A percentile compares a stretch with the other conserved stretches of the same genome.
Conservation (phyloP, 73 alveolate species). For the Blepharisma japonicum region DNA sequence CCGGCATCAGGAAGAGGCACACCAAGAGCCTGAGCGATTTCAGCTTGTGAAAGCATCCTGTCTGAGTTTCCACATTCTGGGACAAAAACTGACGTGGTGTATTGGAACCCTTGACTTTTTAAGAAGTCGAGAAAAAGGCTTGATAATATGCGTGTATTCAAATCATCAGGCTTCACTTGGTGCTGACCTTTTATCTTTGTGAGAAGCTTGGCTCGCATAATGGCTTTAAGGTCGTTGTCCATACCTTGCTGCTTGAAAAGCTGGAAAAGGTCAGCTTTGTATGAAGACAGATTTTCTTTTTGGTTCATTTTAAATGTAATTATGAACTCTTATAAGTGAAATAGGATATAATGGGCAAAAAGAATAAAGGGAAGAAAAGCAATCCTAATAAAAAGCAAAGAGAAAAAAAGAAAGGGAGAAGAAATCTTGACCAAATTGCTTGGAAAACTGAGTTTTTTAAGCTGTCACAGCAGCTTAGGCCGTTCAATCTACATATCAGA, state of each 20-base stretch:
- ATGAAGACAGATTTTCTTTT: conserved; percentile 10
- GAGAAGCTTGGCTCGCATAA: conserved; percentile 37
- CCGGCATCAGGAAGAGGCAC: conserved; percentile 33
- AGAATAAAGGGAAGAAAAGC: background rate
- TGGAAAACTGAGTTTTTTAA: background rate
- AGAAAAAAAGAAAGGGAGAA: background rate
- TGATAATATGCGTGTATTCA: conserved; percentile 38
- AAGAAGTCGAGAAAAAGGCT: conserved; percentile 56
- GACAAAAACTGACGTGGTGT: conserved; percentile 54
- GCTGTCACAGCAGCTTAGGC: conserved; percentile 17
- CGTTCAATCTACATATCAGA: conserved; percentile 39
- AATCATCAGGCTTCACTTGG: conserved; percentile 39
- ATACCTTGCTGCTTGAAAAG: conserved; percentile 37
- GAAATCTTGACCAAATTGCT: background rate
- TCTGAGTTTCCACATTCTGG: conserved; percentile 63
- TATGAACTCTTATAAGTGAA: background rate
- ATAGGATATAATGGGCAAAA: background rate
- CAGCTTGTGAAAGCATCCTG: conserved; percentile 43
- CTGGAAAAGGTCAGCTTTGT: conserved; percentile 30
- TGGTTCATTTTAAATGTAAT: conserved; percentile 1
- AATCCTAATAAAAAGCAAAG: background rate
- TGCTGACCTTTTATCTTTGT: conserved; percentile 15
- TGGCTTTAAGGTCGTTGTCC: conserved; percentile 31
- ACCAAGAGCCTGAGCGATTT: conserved; percentile 43
- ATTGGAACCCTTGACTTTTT: conserved; percentile 47